Percentiles rank a stretch among this genome's conserved stretches.
phyloP scores from a whole-genome alignment of 164 flowering plant genomes.

The Liquidambar formosana region DNA sequence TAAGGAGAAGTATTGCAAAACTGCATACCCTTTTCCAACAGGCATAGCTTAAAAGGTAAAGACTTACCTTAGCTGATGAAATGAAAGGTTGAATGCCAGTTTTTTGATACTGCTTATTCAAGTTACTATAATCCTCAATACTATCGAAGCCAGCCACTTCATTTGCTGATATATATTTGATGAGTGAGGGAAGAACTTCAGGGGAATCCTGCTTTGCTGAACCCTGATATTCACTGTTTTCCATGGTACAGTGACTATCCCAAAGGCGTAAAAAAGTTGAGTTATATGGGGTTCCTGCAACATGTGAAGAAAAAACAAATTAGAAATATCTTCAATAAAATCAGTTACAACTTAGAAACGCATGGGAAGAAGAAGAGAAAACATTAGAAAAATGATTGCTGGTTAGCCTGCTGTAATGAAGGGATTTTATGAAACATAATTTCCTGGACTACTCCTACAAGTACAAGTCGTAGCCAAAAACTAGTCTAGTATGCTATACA shows the following conservation, averaged over 20 bases:
- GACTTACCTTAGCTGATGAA: constrained; percentile 15
- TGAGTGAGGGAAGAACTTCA: constrained; percentile 38
- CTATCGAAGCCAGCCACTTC: constrained; percentile 45
- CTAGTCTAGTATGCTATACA: too few species aligned
- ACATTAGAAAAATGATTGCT: neutral
- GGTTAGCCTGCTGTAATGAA: neutral
- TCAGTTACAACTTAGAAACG: neutral
- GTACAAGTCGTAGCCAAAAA: too few species aligned
- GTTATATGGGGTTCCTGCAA: neutral
- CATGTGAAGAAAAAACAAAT: neutral
- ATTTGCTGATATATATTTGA: constrained; percentile 32
- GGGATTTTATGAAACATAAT: too few species aligned
- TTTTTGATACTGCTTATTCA: constrained; percentile 3
- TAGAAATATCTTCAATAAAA: neutral
- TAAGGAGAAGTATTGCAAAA: too few species aligned
- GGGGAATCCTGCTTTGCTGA: constrained; percentile 22
- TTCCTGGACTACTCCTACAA: too few species aligned
- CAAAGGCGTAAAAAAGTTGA: neutral
- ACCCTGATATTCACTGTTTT: constrained; percentile 12
- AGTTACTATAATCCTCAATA: constrained; percentile 1
- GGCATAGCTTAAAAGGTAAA: neutral
- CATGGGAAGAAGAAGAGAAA: neutral
- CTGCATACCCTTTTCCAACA: neutral
- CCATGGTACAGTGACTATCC: constrained; percentile 25
- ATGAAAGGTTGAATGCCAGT: constrained; percentile 6